Evolutionary conservation across 768 basidiomycete genomes (phyloP), one percentile per base, ranked within the genome.

Genomic region (Suillus fuscotomentosus): DNA sequence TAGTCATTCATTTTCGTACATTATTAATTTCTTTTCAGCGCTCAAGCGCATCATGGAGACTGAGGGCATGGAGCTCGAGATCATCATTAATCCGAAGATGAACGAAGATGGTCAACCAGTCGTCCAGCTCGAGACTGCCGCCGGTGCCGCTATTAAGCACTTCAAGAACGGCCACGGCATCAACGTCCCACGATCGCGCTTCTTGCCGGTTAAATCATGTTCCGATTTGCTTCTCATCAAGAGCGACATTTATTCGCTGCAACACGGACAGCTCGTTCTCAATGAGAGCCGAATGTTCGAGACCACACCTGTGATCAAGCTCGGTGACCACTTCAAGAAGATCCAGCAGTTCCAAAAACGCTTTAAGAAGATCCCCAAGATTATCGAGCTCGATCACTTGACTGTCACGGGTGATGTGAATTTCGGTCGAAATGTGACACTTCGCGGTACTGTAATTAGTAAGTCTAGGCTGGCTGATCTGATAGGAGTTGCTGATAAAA

Each of bases 291-390:
- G 86, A 60, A 83, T 87, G 80, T 88, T 88, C 74, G 80, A 79
- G 69, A 82, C 81, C 24, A 85, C 86, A 2, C 90, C 90, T 2
- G 89, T 91, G 65, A 86, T 91, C 78, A 91, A 91, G 80, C 86
- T 90, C 41, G 88, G 89, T 38, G 88, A 88, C 72, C 83, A 87
- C 71, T 91, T 91, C 79, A 91, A 90, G 82, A 91, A 91, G 83
- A 85, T 86, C 63, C 79, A 79, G 60, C 77, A 86, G 68, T 90
- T 90, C 80, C 86, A 89, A 77, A 88, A 89, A 71, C 84, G 89
- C 15, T 90, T 90, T 86, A 87, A 87, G 78, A 85, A 86, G 74
- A 89, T 91, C 63, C 89, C 90, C 42, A 84, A 84, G 74, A 87
- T 90, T 68, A 77, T 87, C 66, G 90, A 91, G 74, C 81, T 89